Evolutionary conservation across 1,284 basidiomycete species (phyloP), one percentile per base, ranked within the genome.

Genomic region (Ustilago crameri): DNA sequence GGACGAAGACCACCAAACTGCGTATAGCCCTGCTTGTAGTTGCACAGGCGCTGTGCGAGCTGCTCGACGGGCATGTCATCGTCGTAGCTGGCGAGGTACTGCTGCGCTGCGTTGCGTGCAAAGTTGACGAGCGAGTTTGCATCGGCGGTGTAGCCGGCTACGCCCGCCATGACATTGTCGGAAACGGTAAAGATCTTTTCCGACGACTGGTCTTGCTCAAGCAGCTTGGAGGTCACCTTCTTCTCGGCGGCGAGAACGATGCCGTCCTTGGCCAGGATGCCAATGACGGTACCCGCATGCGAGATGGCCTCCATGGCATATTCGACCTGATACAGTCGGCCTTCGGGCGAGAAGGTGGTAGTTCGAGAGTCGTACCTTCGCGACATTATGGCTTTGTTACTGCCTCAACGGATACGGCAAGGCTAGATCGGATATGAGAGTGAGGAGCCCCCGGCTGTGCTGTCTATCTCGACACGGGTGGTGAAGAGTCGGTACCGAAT

Each of bases 301-400:
- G 93, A 95, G 87, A 98, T 97, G 66, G 94, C 94, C 84, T 98
- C 94, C 94, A 97, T 97, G 50, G 94, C 94, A 88, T 98, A 98
- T 86, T 98, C 94, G 86, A 97, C 94, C 93, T 83, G 81, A 64
- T 76, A 84, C 17, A 83, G 67, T 14, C 81, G 70, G 27, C 82
- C 80, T 49, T 84, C 82, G 91, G 82, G 79, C 24, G 72, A 63
- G 59, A 67, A 77, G 35, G 81, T 83, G 5, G 81, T 82, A 17
- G 81, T 82, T 22, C 81, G 70, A 37, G 78, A 79, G 51, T 82
- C 81, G 68, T 82, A 82, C 53, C 81, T 60, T 38, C 81, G 69
- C 60, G 81, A 82, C 81, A 82, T 82, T 34, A 34, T 77, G 51
- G 27, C 23, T 5, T 8, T 15, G 9, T 35, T n/a, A n/a, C n/a